These are phyloP conservation scores for Rhizophagus clarus DNA, from an alignment of 192 early-diverging fungal genomes.

Conservation along the genomic window DNA sequence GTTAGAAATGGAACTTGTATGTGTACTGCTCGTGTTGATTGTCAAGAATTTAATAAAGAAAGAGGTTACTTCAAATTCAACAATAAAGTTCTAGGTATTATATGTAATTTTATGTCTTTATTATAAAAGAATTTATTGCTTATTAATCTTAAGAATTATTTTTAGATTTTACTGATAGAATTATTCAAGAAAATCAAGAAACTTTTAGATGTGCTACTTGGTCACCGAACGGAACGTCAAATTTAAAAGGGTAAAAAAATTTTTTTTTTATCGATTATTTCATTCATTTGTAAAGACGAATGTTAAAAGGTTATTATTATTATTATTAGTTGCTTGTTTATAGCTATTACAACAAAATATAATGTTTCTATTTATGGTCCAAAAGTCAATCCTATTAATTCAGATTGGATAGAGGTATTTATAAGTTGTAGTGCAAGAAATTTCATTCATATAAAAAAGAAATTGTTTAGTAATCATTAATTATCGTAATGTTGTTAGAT, in stretches of 20 bases:
- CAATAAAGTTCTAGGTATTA: background rate
- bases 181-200: constrained; percentile 7
- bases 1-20: background rate
- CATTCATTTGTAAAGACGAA: background rate
- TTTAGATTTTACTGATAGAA: background rate
- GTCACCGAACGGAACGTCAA: constrained; percentile 21
- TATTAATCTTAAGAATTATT: background rate
- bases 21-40: background rate
- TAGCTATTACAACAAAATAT: constrained; percentile 29
- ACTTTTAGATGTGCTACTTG: constrained; percentile 24
- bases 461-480: background rate
- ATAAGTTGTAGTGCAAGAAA: background rate
- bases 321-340: constrained; percentile 8
- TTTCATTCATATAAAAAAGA: background rate
- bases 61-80: constrained; percentile 5
- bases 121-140: background rate
- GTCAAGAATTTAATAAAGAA: background rate
- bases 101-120: too few relatives aligned
- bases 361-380: constrained; percentile 28
- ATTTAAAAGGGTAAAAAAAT: background rate
- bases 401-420: constrained; percentile 28
- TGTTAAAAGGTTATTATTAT: background rate
- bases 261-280: background rate
- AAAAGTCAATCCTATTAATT: background rate
- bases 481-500: background rate